These are phyloP conservation scores for Paramecium biaurelia DNA, from an alignment of 73 alveolate species.

Conservation along the genomic window DNA sequence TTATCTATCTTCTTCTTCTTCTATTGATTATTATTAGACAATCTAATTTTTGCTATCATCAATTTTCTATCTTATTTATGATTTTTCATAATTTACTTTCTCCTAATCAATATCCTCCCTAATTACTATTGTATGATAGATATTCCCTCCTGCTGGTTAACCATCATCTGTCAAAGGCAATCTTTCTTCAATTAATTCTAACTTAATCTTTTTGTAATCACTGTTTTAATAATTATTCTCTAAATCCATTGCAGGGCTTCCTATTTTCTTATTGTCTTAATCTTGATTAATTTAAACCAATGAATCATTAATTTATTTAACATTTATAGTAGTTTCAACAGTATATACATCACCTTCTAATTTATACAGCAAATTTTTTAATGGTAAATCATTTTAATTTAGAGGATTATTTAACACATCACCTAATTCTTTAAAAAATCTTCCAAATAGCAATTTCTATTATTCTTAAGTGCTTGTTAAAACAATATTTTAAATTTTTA, in stretches of 20 bases:
- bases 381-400: background rate
- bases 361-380: background rate
- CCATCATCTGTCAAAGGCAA: background rate
- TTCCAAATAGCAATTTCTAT: background rate
- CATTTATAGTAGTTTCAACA: background rate
- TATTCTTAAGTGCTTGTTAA: background rate
- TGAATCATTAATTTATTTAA: background rate
- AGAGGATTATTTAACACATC: background rate
- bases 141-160: background rate
- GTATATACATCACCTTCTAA: background rate
- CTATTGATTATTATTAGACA: background rate
- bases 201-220: background rate
- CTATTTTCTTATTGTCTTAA: background rate
- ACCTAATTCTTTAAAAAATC: slow-evolving; percentile 11
- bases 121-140: background rate
- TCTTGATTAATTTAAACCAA: background rate
- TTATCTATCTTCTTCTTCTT: background rate
- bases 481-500: background rate
- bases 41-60: background rate
- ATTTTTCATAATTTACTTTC: background rate
- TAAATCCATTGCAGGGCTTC: background rate
- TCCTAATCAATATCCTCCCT: background rate
- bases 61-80: background rate
- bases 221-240: background rate
- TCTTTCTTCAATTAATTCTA: slow-evolving; percentile 21